A percentile compares a stretch with the other conserved stretches of the same genome.
These are phyloP conservation scores for Nicotiana noctiflora DNA, from an alignment of 257 asterid species.

Conservation along the genomic window DNA sequence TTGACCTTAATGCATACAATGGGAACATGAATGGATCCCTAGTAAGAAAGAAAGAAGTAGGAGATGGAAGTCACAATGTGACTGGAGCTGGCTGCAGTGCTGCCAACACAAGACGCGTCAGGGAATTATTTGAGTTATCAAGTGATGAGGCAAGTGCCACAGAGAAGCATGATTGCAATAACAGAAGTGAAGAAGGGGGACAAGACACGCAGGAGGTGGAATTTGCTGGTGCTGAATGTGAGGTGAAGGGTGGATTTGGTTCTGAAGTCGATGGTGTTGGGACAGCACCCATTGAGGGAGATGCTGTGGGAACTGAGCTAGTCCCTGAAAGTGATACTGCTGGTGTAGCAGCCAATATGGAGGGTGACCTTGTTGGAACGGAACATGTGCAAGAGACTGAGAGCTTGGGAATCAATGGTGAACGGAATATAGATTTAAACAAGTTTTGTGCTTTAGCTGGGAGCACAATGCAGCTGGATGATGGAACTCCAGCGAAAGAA, in stretches of 20 bases:
- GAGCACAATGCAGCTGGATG: constrained; percentile 50
- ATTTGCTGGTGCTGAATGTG: constrained; percentile 32
- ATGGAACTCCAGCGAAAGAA: constrained; percentile 25
- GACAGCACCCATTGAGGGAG: constrained; percentile 40
- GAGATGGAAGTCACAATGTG: constrained; percentile 24
- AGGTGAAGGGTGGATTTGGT: constrained; percentile 61
- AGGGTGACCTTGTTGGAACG: constrained; percentile 44
- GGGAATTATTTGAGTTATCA: constrained; percentile 36
- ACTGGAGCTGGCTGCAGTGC: constrained; percentile 28
- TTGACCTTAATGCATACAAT: constrained; percentile 44
- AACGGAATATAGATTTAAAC: constrained; percentile 36
- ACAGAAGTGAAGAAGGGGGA: constrained; percentile 44
- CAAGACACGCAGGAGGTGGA: constrained; percentile 87
- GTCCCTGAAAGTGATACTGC: constrained; percentile 48
- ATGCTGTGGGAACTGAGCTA: constrained; percentile 51
- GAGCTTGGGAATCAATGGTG: constrained; percentile 35
- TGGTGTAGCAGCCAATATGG: constrained; percentile 29
- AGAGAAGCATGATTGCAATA: constrained; percentile 66
- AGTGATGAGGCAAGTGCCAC: constrained; percentile 73
- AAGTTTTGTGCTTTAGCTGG: constrained; percentile 23
- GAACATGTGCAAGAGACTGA: constrained; percentile 63
- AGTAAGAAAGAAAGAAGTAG: constrained; percentile 31
- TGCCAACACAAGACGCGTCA: constrained; percentile 23
- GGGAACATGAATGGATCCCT: constrained; percentile 14
- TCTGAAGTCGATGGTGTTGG: constrained; percentile 62